Evolutionary conservation across 1,284 basidiomycete species (phyloP).

Genomic region (Ganoderma sp.): DNA sequence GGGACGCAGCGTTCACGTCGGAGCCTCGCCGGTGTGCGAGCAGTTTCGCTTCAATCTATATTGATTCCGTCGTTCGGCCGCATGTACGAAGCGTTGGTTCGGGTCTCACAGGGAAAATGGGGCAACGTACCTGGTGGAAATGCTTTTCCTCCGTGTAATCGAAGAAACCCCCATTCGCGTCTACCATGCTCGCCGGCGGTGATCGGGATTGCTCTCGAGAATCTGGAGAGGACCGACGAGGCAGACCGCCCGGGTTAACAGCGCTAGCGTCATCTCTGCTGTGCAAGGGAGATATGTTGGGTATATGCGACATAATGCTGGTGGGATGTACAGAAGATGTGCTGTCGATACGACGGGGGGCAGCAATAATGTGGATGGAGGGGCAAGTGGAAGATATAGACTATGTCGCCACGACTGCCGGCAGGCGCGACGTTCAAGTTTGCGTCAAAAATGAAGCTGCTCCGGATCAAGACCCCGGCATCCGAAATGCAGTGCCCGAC

Average conservation of each 20-base stretch:
- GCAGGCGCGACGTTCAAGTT: neutral
- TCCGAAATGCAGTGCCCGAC: conserved; percentile 4
- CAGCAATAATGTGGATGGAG: neutral
- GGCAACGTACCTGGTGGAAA: conserved; percentile 65
- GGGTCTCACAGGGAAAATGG: conserved; percentile 12
- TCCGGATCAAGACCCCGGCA: conserved; percentile 8
- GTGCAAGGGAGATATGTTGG: conserved; percentile 7
- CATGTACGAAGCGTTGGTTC: neutral
- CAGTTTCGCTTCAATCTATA: conserved; percentile 74
- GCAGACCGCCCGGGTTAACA: conserved; percentile 4
- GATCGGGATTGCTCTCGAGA: conserved; percentile 29
- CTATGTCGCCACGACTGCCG: neutral
- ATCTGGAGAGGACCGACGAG: conserved; percentile 21
- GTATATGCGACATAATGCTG: conserved; percentile 9
- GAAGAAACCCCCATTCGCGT: conserved; percentile 73
- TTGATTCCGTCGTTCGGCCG: conserved; percentile 6
- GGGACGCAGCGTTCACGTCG: conserved; percentile 42
- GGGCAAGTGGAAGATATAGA: conserved; percentile 5
- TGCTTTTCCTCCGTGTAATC: conserved; percentile 78
- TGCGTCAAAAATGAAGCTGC: conserved; percentile 17
- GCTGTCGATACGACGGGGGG: neutral
- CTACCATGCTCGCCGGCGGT: conserved; percentile 54
- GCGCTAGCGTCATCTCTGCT: conserved; percentile 6
- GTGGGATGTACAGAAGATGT: neutral
- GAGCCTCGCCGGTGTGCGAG: conserved; percentile 63